A percentile compares a stretch with the other conserved stretches of the same genome.
These are phyloP conservation scores for Microsporum audouinii DNA, from an alignment of 2,329 filamentous ascomycete species.

Conservation along the genomic window DNA sequence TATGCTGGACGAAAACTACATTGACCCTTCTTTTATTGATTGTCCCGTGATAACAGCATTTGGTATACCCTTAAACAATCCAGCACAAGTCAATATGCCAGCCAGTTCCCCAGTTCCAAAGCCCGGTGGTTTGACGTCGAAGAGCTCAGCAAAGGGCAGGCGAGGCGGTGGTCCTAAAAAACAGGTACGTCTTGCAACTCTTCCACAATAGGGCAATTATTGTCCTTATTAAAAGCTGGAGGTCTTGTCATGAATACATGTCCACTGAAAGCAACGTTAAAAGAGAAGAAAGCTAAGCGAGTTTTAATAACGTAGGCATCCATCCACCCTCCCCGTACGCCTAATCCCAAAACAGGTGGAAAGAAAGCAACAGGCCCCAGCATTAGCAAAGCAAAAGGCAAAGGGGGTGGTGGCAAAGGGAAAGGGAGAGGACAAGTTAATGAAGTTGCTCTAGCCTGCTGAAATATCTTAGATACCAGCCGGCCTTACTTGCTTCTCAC, in stretches of 20 bases:
- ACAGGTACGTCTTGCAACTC: slow-evolving; percentile 1
- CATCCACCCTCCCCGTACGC: background rate
- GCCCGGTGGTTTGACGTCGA: background rate
- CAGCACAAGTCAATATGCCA: background rate
- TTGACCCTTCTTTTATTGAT: background rate
- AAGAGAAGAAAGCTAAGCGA: background rate
- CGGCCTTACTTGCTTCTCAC: background rate
- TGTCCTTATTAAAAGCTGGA: background rate
- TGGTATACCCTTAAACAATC: background rate
- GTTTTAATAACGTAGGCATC: background rate
- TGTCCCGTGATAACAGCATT: no score
- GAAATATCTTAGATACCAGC: background rate
- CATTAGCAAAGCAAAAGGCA: background rate
- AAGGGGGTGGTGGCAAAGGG: slow-evolving; percentile 1
- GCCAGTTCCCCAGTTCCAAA: background rate
- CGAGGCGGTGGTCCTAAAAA: background rate
- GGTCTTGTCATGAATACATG: background rate
- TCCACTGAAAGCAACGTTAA: background rate
- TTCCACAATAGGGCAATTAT: background rate
- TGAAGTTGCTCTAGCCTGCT: background rate
- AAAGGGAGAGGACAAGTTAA: background rate
- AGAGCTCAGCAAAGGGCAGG: background rate
- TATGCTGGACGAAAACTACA: background rate
- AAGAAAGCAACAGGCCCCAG: background rate
- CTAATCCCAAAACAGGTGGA: background rate